Evolutionary conservation across 139 green algal genomes (phyloP).

Genomic region (Coelastrella sp.): DNA sequence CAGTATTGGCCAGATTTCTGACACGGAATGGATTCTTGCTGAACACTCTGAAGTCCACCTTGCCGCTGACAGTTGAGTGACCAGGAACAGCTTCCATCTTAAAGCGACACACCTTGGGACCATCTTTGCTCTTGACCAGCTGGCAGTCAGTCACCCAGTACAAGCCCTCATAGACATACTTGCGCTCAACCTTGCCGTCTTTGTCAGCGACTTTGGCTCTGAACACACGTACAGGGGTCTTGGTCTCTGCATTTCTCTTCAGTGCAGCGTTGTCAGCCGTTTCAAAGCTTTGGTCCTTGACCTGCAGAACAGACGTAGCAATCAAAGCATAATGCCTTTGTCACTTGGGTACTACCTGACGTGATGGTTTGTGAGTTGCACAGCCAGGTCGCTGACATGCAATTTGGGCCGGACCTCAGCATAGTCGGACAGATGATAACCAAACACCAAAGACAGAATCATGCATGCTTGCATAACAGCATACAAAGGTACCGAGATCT

Average conservation of each 20-base stretch:
- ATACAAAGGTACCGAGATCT: neutral
- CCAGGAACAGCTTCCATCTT: constrained; percentile 39
- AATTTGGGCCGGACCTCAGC: neutral
- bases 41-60: neutral
- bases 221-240: constrained; percentile 63
- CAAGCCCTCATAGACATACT: constrained; percentile 70
- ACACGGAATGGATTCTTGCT: neutral
- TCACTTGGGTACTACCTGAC: too few species aligned
- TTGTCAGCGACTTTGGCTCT: constrained; percentile 22
- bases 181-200: constrained; percentile 21
- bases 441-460: neutral
- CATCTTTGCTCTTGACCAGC: constrained; percentile 34
- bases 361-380: too few species aligned
- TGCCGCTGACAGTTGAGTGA: constrained; percentile 29
- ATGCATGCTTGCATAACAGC: neutral
- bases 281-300: constrained; percentile 15
- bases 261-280: constrained; percentile 59
- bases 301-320: neutral
- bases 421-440: neutral
- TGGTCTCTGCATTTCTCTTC: constrained; percentile 3
- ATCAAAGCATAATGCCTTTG: too few species aligned
- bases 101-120: constrained; percentile 32
- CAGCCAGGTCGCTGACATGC: too few species aligned
- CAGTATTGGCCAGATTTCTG: neutral
- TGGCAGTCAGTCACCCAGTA: constrained; percentile 55